These are phyloP conservation scores for Lipomyces spencermartinsiae DNA, from an alignment of 805 yeast genomes.

Conservation along the genomic window DNA sequence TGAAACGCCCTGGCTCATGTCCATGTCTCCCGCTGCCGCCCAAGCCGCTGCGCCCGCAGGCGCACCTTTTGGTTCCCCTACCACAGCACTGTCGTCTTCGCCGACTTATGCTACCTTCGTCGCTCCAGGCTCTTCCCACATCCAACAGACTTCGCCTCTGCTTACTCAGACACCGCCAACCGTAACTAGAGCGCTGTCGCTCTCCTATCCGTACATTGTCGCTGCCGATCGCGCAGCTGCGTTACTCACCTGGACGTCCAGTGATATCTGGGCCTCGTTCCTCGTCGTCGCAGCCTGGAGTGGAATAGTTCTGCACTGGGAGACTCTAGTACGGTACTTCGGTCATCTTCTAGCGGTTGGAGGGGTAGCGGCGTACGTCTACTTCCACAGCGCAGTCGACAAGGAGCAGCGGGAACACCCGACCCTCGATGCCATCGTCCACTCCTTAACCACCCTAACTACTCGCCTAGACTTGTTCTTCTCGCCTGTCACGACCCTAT, in stretches of 20 bases:
- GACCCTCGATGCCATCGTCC: conserved; percentile 85
- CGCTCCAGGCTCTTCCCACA: conserved; percentile 49
- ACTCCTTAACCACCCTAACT: conserved; percentile 73
- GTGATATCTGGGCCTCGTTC: conserved; percentile 77
- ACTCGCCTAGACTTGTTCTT: conserved; percentile 77
- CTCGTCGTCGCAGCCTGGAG: conserved; percentile 63
- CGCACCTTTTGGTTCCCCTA: conserved; percentile 10
- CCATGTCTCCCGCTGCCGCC: conserved; percentile 32
- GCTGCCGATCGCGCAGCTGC: conserved; percentile 72
- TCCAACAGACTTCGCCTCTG: conserved; percentile 72
- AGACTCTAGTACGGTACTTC: conserved; percentile 64
- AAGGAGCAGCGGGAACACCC: conserved; percentile 68
- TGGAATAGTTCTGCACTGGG: conserved; percentile 75
- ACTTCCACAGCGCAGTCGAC: conserved; percentile 39
- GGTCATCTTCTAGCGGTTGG: conserved; percentile 75
- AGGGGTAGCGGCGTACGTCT: conserved; percentile 44
- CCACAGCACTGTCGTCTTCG: conserved; percentile 30
- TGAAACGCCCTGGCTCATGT: conserved; percentile 38
- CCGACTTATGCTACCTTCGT: conserved; percentile 49
- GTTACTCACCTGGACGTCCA: conserved; percentile 88
- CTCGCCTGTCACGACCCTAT: conserved; percentile 71
- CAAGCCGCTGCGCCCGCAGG: conserved; percentile 25
- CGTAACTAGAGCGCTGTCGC: conserved; percentile 79
- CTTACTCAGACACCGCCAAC: conserved; percentile 89
- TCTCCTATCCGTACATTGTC: conserved; percentile 83